Percentiles rank a stretch among this genome's conserved stretches.
These are phyloP conservation scores for Mimosa pudica DNA, from an alignment of 306 rosid genomes.

Conservation along the genomic window DNA sequence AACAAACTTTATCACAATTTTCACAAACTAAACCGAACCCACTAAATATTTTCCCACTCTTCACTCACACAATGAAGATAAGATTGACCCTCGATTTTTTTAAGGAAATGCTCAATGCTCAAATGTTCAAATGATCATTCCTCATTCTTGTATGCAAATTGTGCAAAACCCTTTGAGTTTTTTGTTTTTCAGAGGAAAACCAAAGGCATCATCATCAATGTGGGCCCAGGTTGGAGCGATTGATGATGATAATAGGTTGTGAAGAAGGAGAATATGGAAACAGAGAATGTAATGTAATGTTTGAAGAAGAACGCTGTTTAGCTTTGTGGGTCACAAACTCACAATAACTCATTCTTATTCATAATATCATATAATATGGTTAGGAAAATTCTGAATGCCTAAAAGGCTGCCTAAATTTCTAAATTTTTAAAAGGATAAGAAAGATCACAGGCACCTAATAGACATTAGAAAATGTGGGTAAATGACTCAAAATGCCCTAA, in stretches of 20 bases:
- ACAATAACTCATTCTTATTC: conserved; percentile 15
- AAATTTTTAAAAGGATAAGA: too few relatives aligned
- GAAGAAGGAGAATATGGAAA: conserved; percentile 25
- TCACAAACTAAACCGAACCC: conserved; percentile 28
- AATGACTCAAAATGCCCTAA: too few relatives aligned
- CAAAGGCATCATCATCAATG: background rate
- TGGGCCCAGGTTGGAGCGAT: conserved; percentile 33
- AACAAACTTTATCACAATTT: conserved; percentile 32
- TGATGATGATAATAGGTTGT: conserved; percentile 33
- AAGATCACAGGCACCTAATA: too few relatives aligned
- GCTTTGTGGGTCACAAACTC: conserved; percentile 2
- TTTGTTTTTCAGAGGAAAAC: background rate
- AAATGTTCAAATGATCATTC: background rate
- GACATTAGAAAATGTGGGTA: too few relatives aligned
- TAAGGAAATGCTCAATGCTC: conserved; percentile 1
- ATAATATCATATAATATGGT: too few relatives aligned
- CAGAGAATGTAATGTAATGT: conserved; percentile 8
- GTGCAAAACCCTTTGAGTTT: background rate
- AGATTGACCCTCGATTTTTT: conserved; percentile 11
- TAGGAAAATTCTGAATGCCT: too few relatives aligned
- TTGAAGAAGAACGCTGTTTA: conserved; percentile 22
- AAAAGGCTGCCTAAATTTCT: too few relatives aligned
- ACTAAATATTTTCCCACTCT: conserved; percentile 12
- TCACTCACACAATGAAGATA: background rate
- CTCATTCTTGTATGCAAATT: background rate